phyloP scores from a whole-genome alignment of 1,284 basidiomycete species.

The Coniferiporia weirii region DNA sequence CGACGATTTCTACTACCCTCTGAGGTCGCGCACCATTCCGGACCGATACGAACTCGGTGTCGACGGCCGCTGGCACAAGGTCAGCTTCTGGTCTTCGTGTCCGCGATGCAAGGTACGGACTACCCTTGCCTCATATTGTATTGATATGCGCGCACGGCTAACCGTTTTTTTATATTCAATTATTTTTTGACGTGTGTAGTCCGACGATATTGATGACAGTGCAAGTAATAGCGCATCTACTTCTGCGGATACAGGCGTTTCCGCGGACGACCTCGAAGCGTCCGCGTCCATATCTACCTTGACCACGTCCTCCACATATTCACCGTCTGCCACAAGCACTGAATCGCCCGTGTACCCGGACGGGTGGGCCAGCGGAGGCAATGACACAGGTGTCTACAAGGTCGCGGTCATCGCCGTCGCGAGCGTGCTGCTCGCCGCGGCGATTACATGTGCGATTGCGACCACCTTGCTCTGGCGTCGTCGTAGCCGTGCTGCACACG shows the following conservation, averaged over 20 bases:
- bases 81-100: conserved; percentile 53
- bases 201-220: conserved; percentile 4
- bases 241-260: neutral
- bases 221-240: neutral
- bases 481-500: conserved; percentile 20
- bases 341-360: conserved; percentile 38
- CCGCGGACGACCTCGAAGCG: neutral
- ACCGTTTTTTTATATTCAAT: conserved; percentile 11
- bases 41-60: conserved; percentile 48
- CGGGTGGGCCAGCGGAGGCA: conserved; percentile 43
- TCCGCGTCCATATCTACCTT: neutral
- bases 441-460: conserved; percentile 52
- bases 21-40: conserved; percentile 34
- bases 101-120: conserved; percentile 40
- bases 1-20: conserved; percentile 4
- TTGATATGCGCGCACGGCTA: neutral
- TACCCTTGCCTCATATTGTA: conserved; percentile 14
- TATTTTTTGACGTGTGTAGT: neutral
- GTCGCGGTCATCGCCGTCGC: conserved; percentile 50
- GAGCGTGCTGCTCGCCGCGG: conserved; percentile 52
- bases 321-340: too few species aligned
- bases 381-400: conserved; percentile 16
- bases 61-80: conserved; percentile 61
- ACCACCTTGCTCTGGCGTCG: conserved; percentile 55
- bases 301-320: neutral